phyloP scores from a whole-genome alignment of 169 alveolate species.

The Plasmodium knowlesi region DNA sequence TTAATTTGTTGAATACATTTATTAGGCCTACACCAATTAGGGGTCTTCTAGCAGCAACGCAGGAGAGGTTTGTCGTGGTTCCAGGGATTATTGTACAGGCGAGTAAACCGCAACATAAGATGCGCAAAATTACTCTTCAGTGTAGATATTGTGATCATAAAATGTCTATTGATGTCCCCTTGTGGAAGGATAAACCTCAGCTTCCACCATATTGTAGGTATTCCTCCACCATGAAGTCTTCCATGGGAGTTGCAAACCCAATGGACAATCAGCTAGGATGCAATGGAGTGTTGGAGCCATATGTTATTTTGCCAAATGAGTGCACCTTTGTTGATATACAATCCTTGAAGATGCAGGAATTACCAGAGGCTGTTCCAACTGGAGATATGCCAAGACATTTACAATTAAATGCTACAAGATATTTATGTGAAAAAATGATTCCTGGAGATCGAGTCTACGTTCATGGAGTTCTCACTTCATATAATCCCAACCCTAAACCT shows the following conservation, averaged over 20 bases:
- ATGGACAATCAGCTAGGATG: constrained; percentile 85
- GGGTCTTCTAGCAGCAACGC: constrained; percentile 81
- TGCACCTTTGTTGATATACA: constrained; percentile 97
- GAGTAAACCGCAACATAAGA: constrained; percentile 91
- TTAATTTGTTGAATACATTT: constrained; percentile 82
- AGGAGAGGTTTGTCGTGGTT: constrained; percentile 93
- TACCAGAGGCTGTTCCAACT: constrained; percentile 97
- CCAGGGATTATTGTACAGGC: constrained; percentile 97
- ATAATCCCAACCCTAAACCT: constrained; percentile 73
- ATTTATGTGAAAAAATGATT: constrained; percentile 93
- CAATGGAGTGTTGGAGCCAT: constrained; percentile 87
- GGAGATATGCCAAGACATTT: constrained; percentile 94
- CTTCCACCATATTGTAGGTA: constrained; percentile 84
- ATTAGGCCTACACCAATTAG: constrained; percentile 85
- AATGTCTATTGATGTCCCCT: constrained; percentile 89
- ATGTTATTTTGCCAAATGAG: constrained; percentile 94
- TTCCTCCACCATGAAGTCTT: constrained; percentile 81
- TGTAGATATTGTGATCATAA: constrained; percentile 94
- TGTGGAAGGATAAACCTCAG: constrained; percentile 91
- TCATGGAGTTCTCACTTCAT: constrained; percentile 92
- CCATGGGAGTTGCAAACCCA: constrained; percentile 75
- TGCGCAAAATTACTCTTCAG: constrained; percentile 84
- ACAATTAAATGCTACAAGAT: constrained; percentile 91
- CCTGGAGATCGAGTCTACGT: constrained; percentile 98
- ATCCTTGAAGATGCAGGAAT: constrained; percentile 96